These are phyloP conservation scores for Zygnema cylindricum DNA, from an alignment of 139 green algal genomes.

Conservation along the genomic window DNA sequence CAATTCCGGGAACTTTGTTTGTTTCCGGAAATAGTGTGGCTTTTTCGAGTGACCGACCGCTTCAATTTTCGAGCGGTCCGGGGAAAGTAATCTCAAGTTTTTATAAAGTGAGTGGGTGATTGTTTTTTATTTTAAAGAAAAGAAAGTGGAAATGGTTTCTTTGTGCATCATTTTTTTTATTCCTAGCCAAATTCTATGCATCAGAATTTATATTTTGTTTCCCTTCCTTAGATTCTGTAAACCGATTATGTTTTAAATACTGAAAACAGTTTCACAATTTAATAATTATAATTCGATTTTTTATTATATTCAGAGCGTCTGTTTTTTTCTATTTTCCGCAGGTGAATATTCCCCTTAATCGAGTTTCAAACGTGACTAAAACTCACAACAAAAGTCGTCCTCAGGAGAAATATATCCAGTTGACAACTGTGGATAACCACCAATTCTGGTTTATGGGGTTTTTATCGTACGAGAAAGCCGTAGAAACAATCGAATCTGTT, in stretches of 20 bases:
- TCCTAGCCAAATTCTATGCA: background rate
- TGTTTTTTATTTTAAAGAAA: too few relatives aligned
- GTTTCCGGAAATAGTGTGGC: constrained; percentile 2
- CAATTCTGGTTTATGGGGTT: constrained; percentile 58
- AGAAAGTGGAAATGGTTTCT: background rate
- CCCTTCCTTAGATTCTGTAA: too few relatives aligned
- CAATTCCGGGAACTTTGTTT: constrained; percentile 37
- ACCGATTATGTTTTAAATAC: too few relatives aligned
- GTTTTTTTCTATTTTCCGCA: too few relatives aligned
- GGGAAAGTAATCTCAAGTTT: constrained; percentile 48
- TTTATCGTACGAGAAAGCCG: constrained; percentile 42
- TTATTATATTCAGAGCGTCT: too few relatives aligned
- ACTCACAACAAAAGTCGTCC: constrained; percentile 10
- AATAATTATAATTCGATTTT: too few relatives aligned
- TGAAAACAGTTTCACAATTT: too few relatives aligned
- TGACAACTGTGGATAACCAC: constrained; percentile 33
- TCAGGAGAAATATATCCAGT: constrained; percentile 50
- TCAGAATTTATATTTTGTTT: background rate
- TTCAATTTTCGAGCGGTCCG: constrained; percentile 1
- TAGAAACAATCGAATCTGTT: background rate
- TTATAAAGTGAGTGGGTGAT: constrained; percentile 39
- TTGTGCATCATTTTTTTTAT: background rate
- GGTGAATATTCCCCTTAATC: constrained; percentile 30
- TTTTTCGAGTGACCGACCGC: constrained; percentile 31
- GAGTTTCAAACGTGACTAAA: constrained; percentile 3